Conservation (phyloP, 176 grass and related monocot species). For the Phyllostachys edulis region DNA sequence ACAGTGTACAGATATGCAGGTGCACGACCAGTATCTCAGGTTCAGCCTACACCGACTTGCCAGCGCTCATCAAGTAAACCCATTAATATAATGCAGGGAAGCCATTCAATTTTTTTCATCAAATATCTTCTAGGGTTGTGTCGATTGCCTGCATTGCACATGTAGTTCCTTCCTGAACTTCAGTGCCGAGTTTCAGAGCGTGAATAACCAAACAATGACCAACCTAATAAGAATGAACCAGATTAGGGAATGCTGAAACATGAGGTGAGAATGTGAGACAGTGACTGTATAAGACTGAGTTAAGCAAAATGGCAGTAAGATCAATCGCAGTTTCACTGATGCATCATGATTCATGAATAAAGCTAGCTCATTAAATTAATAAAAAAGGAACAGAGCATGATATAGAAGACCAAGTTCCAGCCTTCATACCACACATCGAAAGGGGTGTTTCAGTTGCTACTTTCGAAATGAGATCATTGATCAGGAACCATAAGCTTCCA, state of each 20-base stretch:
- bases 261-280: background rate
- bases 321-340: background rate
- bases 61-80: background rate
- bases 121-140: background rate
- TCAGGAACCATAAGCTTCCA: background rate
- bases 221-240: constrained; percentile 19
- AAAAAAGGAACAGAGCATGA: background rate
- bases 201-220: background rate
- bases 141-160: background rate
- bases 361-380: background rate
- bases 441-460: background rate
- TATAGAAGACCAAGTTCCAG: background rate
- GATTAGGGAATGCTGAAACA: constrained; percentile 15
- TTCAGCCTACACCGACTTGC: background rate
- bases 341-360: background rate
- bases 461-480: constrained; percentile 11
- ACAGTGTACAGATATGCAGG: background rate
- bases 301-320: background rate
- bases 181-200: background rate
- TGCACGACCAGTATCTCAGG: background rate
- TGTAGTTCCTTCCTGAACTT: background rate
- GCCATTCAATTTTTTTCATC: background rate
- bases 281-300: background rate
- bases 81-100: background rate
- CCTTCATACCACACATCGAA: background rate